Evolutionary conservation across 2,329 filamentous ascomycete genomes (phyloP), one percentile per base, ranked within the genome.

Genomic region (Xylariaceae sp.): DNA sequence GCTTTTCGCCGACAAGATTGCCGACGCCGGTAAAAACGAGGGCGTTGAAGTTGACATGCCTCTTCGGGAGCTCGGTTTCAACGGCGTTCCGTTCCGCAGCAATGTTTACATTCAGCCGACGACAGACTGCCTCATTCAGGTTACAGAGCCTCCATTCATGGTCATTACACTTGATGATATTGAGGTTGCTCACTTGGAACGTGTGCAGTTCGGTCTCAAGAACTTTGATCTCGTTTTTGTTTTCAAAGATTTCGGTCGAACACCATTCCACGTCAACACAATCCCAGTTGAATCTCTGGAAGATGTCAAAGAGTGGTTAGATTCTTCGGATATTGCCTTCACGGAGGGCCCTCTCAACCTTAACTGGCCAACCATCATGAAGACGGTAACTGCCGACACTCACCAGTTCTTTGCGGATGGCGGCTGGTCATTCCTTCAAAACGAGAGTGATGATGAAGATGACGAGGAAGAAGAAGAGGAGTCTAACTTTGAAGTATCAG

Each of bases 331-430:
- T 67, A 95, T 99, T 67, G 86, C 94, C 16, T 97, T 86, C 76
- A 88, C 85, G 12, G 95, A 99, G 72, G 94, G 94, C 53, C 94
- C 92, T 1, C 84, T 99, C 63, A 99, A 99, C 75, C 80, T 99
- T 53, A 97, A 97, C 79, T 99, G 94, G 94, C 88, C 89, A 10
- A 96, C 92, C 15, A 99, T 99, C 68, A 99, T 99, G 91, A 99
- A 99, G 80, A 99, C 94, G 0, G 92, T 99, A 22, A 92, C 88
- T 18, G 86, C 88, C 34, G 92, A 99, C 68, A 89, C 94, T 2
- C 92, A 99, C 69, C 84, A 87, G 63, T 99, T 99, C 83, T 99
- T 96, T 72, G 83, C 80, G 3, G 92, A 97, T 60, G 94, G 95
- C 30, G 94, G 94, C 43, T 99, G 94, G 94, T 87, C 84, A 1